phyloP scores from a whole-genome alignment of 208 protist species.

The Trypanosoma melophagium region DNA sequence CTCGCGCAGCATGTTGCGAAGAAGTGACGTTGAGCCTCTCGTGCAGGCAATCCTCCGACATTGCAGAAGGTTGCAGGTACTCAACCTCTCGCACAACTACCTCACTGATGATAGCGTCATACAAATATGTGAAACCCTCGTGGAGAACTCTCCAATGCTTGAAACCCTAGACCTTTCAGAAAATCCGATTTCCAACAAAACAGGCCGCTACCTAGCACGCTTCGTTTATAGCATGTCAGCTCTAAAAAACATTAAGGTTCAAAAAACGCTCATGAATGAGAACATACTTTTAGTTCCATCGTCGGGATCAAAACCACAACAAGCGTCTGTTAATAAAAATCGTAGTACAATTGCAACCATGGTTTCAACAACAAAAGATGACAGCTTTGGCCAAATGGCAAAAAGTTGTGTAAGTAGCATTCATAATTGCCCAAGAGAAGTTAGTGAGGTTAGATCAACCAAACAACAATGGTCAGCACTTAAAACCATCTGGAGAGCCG shows the following conservation, averaged over 20 bases:
- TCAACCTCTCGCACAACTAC: conserved; percentile 34
- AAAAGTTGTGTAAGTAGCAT: background rate
- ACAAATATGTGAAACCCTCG: conserved; percentile 23
- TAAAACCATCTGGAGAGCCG: conserved; percentile 24
- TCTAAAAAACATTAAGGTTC: conserved; percentile 9
- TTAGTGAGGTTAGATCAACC: no score
- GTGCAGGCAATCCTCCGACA: conserved; percentile 20
- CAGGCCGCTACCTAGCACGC: conserved; percentile 21
- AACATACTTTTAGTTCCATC: background rate
- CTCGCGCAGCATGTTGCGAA: conserved; percentile 26
- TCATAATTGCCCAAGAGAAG: background rate
- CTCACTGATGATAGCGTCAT: conserved; percentile 25
- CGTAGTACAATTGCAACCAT: background rate
- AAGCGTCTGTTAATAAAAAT: no score
- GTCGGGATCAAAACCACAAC: background rate
- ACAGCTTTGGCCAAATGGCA: background rate
- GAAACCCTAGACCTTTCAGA: conserved; percentile 25
- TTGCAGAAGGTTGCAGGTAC: conserved; percentile 18
- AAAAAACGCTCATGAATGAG: conserved; percentile 33
- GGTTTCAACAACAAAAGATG: background rate
- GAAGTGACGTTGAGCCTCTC: conserved; percentile 25
- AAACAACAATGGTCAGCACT: conserved; percentile 24
- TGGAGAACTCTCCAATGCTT: conserved; percentile 14
- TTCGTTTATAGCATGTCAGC: conserved; percentile 24
- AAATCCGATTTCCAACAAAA: conserved; percentile 27